Conservation (phyloP, 768 basidiomycete genomes). For the Naganishia antarctica region DNA sequence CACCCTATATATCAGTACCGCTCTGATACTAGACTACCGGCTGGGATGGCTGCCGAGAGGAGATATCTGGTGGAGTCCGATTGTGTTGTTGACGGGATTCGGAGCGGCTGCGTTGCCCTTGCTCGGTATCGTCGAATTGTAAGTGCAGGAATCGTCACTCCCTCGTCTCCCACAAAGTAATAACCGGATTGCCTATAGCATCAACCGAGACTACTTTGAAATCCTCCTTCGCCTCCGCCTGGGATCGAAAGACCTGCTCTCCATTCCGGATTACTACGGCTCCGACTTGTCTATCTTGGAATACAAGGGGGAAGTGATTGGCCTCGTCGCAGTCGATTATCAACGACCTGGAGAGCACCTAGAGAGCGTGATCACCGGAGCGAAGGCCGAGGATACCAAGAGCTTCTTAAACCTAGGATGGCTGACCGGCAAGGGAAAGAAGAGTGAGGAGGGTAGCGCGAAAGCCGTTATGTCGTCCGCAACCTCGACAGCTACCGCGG, state of each 20-base stretch:
- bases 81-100: slow-evolving; percentile 32
- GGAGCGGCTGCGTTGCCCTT: slow-evolving; percentile 30
- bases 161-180: background rate
- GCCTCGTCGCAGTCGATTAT: slow-evolving; percentile 30
- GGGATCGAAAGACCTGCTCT: slow-evolving; percentile 34
- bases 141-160: background rate
- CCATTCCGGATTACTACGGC: slow-evolving; percentile 29
- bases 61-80: slow-evolving; percentile 23
- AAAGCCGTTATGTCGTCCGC: background rate
- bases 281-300: slow-evolving; percentile 23
- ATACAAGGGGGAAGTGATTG: slow-evolving; percentile 31
- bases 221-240: slow-evolving; percentile 30
- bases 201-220: slow-evolving; percentile 33
- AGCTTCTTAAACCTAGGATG: slow-evolving; percentile 21
- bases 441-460: slow-evolving; percentile 1
- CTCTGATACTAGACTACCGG: slow-evolving; percentile 25
- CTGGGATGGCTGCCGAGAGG: slow-evolving; percentile 26
- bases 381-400: slow-evolving; percentile 27
- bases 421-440: background rate
- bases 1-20: slow-evolving; percentile 21
- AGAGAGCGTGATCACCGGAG: slow-evolving; percentile 31
- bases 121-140: slow-evolving; percentile 32
- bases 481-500: background rate
- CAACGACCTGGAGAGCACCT: slow-evolving; percentile 26
- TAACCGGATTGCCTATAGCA: background rate